Evolutionary conservation across 495 filamentous ascomycete species (phyloP), one percentile per base, ranked within the genome.

Genomic region (Lasiosphaeria miniovina): DNA sequence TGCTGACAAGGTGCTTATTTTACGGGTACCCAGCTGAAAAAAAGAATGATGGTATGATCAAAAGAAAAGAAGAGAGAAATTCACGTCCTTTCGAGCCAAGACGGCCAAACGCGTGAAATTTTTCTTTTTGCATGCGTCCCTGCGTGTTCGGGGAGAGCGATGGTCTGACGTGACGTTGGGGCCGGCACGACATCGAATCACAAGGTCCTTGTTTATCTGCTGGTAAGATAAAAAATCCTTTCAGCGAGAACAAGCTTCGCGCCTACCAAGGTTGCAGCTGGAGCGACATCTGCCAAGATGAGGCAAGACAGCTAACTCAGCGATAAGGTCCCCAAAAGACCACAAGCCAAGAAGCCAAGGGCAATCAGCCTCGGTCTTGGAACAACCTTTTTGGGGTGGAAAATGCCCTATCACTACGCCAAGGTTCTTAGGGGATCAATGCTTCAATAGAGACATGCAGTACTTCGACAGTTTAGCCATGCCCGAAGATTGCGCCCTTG

Each of bases 221-320:
- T 4, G 11, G 36, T 1, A 43, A 35, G 10, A 31, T 41, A 36
- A 43, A 43, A 55, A 55, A 53, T 17, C 4, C 11, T 15, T 7
- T 24, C 24, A 24, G 24, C 24, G 24, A 24, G 24, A 24, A 24
- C 24, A 24, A 24, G 24, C 24, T 24, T 24, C 24, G 2, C 24
- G 24, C 24, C 24, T 24, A 17, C 36, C 36, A 36, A 55, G 32
- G 36, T 35, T 55, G 52, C 52, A 55, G 52, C 52, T 55, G 52
- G 43, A 55, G 32, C 24, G 24, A 24, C 17, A 36, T 24, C 1
- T 55, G 52, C 52, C 52, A 35, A 55, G 36, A 36, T 46, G 43
- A 46, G 43, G 52, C 24, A 31, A 55, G 52, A 36, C 52, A 52
- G 33, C 9, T 32, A 36, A 55, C 41, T 55, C 52, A 55, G 38